Evolutionary conservation across 2,329 filamentous ascomycete species (phyloP).

Genomic region (Epicoccum sorghinum): DNA sequence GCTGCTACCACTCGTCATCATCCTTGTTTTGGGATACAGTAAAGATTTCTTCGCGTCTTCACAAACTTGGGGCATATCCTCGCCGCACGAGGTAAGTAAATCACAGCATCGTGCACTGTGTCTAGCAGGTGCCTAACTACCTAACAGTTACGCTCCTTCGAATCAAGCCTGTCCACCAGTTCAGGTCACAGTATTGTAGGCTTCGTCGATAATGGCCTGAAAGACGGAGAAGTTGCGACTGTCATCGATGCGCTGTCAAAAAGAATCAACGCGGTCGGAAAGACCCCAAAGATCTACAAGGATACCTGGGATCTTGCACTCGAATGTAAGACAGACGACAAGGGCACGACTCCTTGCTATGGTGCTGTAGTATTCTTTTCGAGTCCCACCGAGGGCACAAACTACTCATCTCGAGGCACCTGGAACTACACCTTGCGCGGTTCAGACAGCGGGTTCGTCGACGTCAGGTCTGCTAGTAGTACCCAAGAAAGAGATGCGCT

Average conservation of each 20-base stretch:
- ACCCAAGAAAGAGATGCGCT: conserved; percentile 23
- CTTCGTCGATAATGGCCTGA: conserved; percentile 36
- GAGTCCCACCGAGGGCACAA: conserved; percentile 39
- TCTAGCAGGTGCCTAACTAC: not conserved
- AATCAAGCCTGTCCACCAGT: conserved; percentile 23
- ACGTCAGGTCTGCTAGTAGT: conserved; percentile 25
- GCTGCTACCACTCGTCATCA: conserved; percentile 28
- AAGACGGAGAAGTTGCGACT: conserved; percentile 22
- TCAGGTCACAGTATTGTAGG: conserved; percentile 25
- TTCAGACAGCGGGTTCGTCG: conserved; percentile 6
- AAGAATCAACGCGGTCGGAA: conserved; percentile 25
- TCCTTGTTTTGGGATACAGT: conserved; percentile 29
- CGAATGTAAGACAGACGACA: conserved; percentile 19
- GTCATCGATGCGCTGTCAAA: conserved; percentile 30
- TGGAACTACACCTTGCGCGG: conserved; percentile 39
- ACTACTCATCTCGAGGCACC: conserved; percentile 17
- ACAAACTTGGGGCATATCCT: conserved; percentile 28
- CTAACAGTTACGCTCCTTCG: conserved; percentile 25
- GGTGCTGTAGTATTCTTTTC: conserved; percentile 29
- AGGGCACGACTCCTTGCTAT: conserved; percentile 24
- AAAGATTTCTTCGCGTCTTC: conserved; percentile 32
- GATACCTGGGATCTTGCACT: conserved; percentile 18
- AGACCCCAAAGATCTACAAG: conserved; percentile 20
- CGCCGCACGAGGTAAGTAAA: conserved; percentile 28
- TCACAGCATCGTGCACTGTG: not conserved